A percentile compares a stretch with the other conserved stretches of the same genome.
phyloP scores from a whole-genome alignment of 768 basidiomycete genomes.

The Lactarius trivialis region DNA sequence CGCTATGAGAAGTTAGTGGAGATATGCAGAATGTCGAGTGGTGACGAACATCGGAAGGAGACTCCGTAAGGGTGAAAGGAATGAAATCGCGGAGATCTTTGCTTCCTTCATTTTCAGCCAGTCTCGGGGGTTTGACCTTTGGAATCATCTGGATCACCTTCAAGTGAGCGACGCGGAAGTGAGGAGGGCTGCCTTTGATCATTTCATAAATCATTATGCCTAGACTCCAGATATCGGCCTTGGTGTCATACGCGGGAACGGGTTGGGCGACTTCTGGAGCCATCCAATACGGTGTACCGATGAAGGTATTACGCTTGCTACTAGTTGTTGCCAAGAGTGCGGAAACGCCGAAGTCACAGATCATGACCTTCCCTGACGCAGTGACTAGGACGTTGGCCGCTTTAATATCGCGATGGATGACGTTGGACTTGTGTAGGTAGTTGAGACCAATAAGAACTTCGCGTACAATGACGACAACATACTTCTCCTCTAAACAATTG shows the following conservation, averaged over 20 bases:
- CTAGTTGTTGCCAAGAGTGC: slow-evolving; percentile 77
- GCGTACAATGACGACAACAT: slow-evolving; percentile 78
- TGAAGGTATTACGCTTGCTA: slow-evolving; percentile 92
- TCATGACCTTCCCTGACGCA: slow-evolving; percentile 81
- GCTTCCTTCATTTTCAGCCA: slow-evolving; percentile 72
- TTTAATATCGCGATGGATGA: slow-evolving; percentile 98
- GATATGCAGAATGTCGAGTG: not conserved
- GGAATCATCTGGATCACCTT: slow-evolving; percentile 88
- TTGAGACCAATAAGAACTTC: slow-evolving; percentile 83
- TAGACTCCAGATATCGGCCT: slow-evolving; percentile 97
- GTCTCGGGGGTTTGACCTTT: slow-evolving; percentile 70
- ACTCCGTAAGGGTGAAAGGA: slow-evolving; percentile 71
- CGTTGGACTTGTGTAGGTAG: slow-evolving; percentile 88
- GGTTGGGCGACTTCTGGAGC: slow-evolving; percentile 93
- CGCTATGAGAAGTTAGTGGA: slow-evolving; percentile 44
- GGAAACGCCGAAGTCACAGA: slow-evolving; percentile 98
- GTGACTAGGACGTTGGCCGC: slow-evolving; percentile 94
- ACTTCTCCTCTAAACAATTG: slow-evolving; percentile 80
- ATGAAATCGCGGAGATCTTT: slow-evolving; percentile 89
- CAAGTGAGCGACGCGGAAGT: slow-evolving; percentile 74
- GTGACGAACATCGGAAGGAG: slow-evolving; percentile 61
- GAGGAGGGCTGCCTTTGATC: slow-evolving; percentile 92
- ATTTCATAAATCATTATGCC: slow-evolving; percentile 97
- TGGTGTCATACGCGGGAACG: slow-evolving; percentile 89
- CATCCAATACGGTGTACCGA: slow-evolving; percentile 99